Evolutionary conservation across 257 asterid species (phyloP).

Genomic region (Datura wrightii): DNA sequence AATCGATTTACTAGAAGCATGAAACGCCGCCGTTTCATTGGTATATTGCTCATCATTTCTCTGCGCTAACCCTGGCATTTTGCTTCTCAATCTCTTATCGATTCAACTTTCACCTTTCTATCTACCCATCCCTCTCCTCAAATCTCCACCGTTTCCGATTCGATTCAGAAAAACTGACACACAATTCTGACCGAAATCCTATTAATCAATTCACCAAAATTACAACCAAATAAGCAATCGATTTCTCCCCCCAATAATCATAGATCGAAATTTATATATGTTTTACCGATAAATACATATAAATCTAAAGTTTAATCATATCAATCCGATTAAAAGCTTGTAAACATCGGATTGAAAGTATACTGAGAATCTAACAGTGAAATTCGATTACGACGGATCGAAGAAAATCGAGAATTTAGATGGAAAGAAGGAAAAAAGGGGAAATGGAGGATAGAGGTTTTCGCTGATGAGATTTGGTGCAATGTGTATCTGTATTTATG

Average conservation of each 20-base stretch:
- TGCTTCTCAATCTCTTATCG: constrained; percentile 42
- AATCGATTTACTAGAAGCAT: constrained; percentile 41
- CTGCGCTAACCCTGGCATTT: constrained; percentile 88
- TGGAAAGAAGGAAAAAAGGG: constrained; percentile 21
- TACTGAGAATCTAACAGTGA: constrained; percentile 50
- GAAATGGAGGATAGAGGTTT: constrained; percentile 40
- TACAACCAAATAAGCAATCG: constrained; percentile 20
- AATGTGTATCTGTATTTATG: constrained; percentile 42
- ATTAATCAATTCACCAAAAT: neutral
- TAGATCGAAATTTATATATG: constrained; percentile 22
- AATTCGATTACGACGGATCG: constrained; percentile 51
- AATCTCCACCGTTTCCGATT: constrained; percentile 45
- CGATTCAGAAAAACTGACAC: neutral
- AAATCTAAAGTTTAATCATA: constrained; percentile 28
- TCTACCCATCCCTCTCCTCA: constrained; percentile 35
- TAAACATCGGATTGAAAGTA: constrained; percentile 37
- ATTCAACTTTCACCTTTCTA: constrained; percentile 49
- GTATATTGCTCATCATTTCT: constrained; percentile 49
- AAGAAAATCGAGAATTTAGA: constrained; percentile 56
- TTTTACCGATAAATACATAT: constrained; percentile 33
- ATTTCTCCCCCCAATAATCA: constrained; percentile 9
- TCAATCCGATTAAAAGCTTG: constrained; percentile 21
- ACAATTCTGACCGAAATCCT: neutral
- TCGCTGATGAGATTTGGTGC: constrained; percentile 53
- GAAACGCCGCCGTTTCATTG: constrained; percentile 50